Percentiles rank a stretch among this genome's conserved stretches.
phyloP scores from a whole-genome alignment of 2,329 filamentous ascomycete species.

The Neopestalotiopsis sp. region DNA sequence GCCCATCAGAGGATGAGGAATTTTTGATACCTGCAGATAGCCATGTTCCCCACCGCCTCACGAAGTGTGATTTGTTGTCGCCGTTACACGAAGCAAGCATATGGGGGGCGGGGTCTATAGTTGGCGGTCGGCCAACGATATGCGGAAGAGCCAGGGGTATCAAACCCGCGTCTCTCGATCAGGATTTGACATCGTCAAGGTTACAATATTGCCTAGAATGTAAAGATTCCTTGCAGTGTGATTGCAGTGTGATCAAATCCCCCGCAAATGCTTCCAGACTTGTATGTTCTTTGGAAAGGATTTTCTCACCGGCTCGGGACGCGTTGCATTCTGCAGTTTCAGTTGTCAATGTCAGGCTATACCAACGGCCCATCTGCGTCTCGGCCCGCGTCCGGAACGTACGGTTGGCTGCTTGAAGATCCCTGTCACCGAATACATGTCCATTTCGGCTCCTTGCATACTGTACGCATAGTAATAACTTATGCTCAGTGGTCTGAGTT shows the following conservation, averaged over 20 bases:
- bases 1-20: neutral
- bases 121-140: neutral
- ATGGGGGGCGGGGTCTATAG: neutral
- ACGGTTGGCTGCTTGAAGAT: neutral
- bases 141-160: neutral
- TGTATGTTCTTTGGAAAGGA: neutral
- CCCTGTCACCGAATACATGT: neutral
- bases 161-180: neutral
- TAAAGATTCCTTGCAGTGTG: neutral
- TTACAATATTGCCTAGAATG: neutral
- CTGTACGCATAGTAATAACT: neutral
- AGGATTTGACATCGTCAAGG: neutral
- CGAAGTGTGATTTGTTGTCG: neutral
- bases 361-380: neutral
- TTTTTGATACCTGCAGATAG: slow-evolving; percentile 1
- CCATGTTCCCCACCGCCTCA: neutral
- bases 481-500: neutral
- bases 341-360: neutral
- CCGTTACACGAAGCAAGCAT: neutral
- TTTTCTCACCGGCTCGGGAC: neutral
- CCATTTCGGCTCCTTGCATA: neutral
- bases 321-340: neutral
- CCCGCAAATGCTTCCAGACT: neutral
- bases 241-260: neutral
- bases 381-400: neutral